phyloP scores from a whole-genome alignment of 441 rosid species.

The Gossypium schwendimanii region DNA sequence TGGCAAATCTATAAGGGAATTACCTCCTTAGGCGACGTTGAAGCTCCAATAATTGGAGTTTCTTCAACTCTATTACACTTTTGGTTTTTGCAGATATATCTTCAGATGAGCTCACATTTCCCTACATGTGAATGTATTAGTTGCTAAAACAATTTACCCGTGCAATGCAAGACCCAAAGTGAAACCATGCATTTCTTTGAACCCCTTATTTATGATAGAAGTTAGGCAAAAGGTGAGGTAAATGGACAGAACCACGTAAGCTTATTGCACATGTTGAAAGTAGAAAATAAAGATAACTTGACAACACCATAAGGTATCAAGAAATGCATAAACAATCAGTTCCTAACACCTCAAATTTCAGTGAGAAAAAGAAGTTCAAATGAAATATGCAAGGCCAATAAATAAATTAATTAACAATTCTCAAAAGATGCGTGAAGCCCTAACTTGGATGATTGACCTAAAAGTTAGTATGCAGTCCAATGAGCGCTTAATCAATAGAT shows the following conservation, averaged over 20 bases:
- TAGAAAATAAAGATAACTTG: not conserved
- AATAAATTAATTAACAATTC: not conserved
- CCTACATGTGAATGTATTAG: constrained; percentile 35
- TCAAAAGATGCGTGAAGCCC: not conserved
- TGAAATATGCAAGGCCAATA: not conserved
- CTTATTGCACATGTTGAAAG: constrained; percentile 6
- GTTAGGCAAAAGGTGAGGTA: not conserved
- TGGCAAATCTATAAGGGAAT: constrained; percentile 7
- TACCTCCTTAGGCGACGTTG: constrained; percentile 84
- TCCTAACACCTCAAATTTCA: not conserved
- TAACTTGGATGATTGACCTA: not conserved
- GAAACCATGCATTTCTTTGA: constrained; percentile 6
- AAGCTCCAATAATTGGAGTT: constrained; percentile 73
- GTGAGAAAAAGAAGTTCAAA: not conserved
- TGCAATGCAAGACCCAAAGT: not conserved
- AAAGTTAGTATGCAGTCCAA: not conserved
- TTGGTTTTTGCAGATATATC: constrained; percentile 84
- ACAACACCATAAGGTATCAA: not conserved
- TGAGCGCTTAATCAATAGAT: constrained; percentile 2
- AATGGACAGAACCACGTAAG: not conserved
- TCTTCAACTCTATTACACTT: constrained; percentile 88
- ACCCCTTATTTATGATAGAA: not conserved
- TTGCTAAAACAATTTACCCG: not conserved
- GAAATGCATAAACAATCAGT: not conserved
- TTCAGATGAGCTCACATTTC: constrained; percentile 72